Evolutionary conservation across 2,329 filamentous ascomycete genomes (phyloP), one percentile per base, ranked within the genome.

Genomic region (Ascochyta lentis): DNA sequence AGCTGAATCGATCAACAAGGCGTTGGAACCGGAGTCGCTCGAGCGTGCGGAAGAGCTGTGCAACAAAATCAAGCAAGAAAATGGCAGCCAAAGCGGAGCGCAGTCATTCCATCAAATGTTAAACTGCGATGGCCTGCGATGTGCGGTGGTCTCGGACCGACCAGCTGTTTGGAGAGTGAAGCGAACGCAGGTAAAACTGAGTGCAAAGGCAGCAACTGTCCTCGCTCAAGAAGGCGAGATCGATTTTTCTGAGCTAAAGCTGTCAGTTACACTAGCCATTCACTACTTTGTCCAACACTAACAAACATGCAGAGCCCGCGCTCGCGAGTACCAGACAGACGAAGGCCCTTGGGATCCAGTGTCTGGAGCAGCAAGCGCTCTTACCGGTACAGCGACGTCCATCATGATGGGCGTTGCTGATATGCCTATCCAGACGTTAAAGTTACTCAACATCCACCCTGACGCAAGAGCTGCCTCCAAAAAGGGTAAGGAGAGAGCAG

Each of bases 371-470:
- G 87, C 91, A 0, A 85, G 86, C 40, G 91, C 92, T 0, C 77
- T 97, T 0, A 79, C 96, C n/a, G 89, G 90, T 6, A 94, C 93
- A n/a, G 80, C 95, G 42, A 87, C 89, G 24, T 89, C 85, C 35
- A 88, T 97, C 54, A 85, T 90, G 67, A 89, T 96, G 84, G 91
- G 91, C 1, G 82, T 96, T 37, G 90, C 90, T 1, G 92, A 96
- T 67, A 80, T 88, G 40, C 86, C 86, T 0, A 78, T 81, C 15
- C 82, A 85, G 41, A 80, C 86, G 4, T 68, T 84, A 41, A 81
- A 80, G 59, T 73, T 79, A 7, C 68, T 81, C 42, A 73, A 76
- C 31, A 80, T 81, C 15, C 78, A 81, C 40, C 76, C 76, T 3
- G 74, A 77, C 34, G 48, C 67, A 12, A 63, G 56, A 44, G 52